A percentile compares a stretch with the other conserved stretches of the same genome.
Evolutionary conservation across 441 rosid species (phyloP).

Genomic region (Rhodomyrtus psidioides): DNA sequence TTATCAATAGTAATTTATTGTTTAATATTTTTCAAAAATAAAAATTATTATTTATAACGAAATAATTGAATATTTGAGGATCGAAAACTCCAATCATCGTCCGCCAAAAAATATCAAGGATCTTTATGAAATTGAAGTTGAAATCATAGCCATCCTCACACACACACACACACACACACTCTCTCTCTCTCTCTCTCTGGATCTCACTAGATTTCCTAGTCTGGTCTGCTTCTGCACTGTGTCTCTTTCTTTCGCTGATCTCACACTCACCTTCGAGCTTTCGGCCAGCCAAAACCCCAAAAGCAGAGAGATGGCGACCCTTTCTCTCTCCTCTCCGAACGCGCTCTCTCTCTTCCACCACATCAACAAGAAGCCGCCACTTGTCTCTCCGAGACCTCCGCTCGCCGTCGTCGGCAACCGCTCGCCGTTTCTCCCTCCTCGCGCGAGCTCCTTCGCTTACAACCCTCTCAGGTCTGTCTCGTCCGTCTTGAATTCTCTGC

Average conservation of each 20-base stretch:
- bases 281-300: neutral
- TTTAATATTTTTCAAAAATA: too few relatives aligned
- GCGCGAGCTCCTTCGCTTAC: slow-evolving; percentile 19
- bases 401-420: neutral
- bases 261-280: neutral
- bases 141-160: too few relatives aligned
- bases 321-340: neutral
- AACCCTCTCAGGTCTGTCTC: slow-evolving; percentile 37
- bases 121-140: too few relatives aligned
- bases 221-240: neutral
- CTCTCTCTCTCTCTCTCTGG: neutral
- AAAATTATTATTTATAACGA: too few relatives aligned
- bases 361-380: neutral
- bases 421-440: slow-evolving; percentile 4
- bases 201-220: neutral
- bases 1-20: too few relatives aligned
- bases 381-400: neutral
- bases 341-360: neutral
- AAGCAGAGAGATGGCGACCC: neutral
- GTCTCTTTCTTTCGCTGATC: accelerated
- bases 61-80: too few relatives aligned
- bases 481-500: neutral
- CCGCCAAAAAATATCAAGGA: neutral
- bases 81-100: neutral
- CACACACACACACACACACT: too few relatives aligned